Evolutionary conservation across 148 eudicot species (phyloP), one percentile per base, ranked within the genome.

Genomic region (Talinum fruticosum): DNA sequence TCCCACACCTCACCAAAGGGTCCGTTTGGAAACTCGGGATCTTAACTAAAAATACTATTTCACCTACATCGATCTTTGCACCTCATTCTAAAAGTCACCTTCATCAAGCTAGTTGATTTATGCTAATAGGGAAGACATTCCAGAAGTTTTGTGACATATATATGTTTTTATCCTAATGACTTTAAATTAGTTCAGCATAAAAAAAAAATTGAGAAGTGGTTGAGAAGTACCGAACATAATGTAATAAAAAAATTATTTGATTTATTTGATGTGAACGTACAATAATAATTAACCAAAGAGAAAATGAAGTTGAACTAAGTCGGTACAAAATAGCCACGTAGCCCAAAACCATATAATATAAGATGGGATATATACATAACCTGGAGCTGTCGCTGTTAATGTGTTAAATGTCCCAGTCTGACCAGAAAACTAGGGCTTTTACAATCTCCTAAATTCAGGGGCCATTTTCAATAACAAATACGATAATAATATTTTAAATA

Each of bases 341-440:
- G 59, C 69, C 65, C 44, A 62, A 62, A 62, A 62, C 30, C 33
- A 62, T 59, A 62, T 23, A 24, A 14, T 51, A 51, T 18, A 51
- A 51, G 4, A 51, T 15, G 15, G 15, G 37, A 68, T 64, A 66
- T 71, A 76, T 64, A 47, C 10, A 70, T 71, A 62, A 70, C 75
- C 65, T 38, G 65, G 38, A 80, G 64, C 45, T 71, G 79, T 76
- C 80, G 44, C 62, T 70, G 28, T 59, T 59, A 24, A 61, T 76
- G 49, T 78, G 15, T 36, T 23, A 59, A 65, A 75, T 80, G 83
- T 80, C 79, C 53, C 64, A 61, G 29, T 75, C 71, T 80, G 75
- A 75, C 76, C 41, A 76, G 2, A 71, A 62, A 78, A 65, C 66
- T 76, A 72, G 73, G 80, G 69, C 28, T 62, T 61, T 74, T 47